phyloP scores from a whole-genome alignment of 306 rosid genomes.

The Cicer bijugum region DNA sequence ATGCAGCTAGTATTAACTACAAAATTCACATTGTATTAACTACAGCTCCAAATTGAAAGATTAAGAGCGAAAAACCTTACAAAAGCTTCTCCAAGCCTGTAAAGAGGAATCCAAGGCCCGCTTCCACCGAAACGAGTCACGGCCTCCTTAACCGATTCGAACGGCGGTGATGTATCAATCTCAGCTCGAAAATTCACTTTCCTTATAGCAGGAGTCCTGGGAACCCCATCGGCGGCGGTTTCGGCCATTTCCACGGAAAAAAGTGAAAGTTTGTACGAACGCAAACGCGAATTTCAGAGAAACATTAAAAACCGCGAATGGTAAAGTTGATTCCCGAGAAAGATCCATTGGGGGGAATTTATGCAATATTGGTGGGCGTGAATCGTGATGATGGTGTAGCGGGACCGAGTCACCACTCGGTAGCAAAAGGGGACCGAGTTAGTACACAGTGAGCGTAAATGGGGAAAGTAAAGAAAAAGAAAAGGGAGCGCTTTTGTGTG shows the following conservation, averaged over 20 bases:
- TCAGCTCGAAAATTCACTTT: conserved; percentile 73
- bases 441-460: conserved; percentile 35
- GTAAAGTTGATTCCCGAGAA: conserved; percentile 47
- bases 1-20: conserved; percentile 13
- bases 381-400: conserved; percentile 61
- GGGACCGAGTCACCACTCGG: conserved; percentile 65
- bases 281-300: conserved; percentile 38
- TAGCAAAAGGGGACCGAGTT: conserved; percentile 41
- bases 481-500: conserved; percentile 36
- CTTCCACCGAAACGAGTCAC: conserved; percentile 94
- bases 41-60: neutral
- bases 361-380: conserved; percentile 51
- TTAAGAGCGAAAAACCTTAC: conserved; percentile 49
- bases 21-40: neutral
- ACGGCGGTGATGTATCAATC: conserved; percentile 93
- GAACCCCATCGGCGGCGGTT: conserved; percentile 38
- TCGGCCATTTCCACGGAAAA: conserved; percentile 55
- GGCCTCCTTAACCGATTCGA: conserved; percentile 90
- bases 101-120: conserved; percentile 77
- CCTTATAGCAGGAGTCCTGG: neutral
- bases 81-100: conserved; percentile 63
- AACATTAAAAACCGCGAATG: conserved; percentile 18
- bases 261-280: neutral
- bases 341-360: conserved; percentile 59
- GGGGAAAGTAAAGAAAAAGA: conserved; percentile 37